Base-by-base conservation (phyloP, 2,329 filamentous ascomycete species). In the Pseudocercospora cruenta region DNA sequence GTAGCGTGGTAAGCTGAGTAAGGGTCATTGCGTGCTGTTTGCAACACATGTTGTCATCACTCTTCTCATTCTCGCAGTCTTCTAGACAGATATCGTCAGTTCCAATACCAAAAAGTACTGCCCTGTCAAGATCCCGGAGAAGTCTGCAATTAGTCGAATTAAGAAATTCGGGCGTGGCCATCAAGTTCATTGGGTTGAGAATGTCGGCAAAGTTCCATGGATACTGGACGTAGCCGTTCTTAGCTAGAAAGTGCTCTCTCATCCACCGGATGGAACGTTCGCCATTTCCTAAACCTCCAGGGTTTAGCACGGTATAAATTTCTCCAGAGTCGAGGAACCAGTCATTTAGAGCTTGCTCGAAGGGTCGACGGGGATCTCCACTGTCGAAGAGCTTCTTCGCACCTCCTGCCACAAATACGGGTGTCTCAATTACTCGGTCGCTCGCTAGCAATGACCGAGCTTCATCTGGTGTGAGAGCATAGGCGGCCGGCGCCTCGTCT, bases 161-260 rank as follows among this genome's bases (percentile, higher is more conserved):
- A 5, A 69, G 3, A n/a, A 69, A 70, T 0, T 58, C n/a, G 2
- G 68, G 70, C 7, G 60, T 57, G 21, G 58, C 62, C 14, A 53
- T 21, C 12, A 63, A 21, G 21, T 36, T 28, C n/a, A 67, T 45
- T 14, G 63, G 67, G 36, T 63, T 62, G 2, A 59, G 36, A 9
- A 69, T 65, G 36, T 71, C 68, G 4, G 68, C 60, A 21, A 71
- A 64, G 62, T 66, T 71, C 63, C 58, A 67, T 8, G 68, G 70
- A 33, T 54, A 39, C 39, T 47, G 12, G 16, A 53, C 26, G 2
- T 19, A n/a, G 28, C 36, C 39, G 7, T 62, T 49, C 10, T 45
- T 31, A 9, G 26, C 22, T 8, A 57, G 22, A 47, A 60, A 55
- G 21, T 47, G 55, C 1, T 55, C 12, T 19, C 55, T 60, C 9